These are phyloP conservation scores for Monosporascus sp. DNA, from an alignment of 2,329 filamentous ascomycete species.

Conservation along the genomic window DNA sequence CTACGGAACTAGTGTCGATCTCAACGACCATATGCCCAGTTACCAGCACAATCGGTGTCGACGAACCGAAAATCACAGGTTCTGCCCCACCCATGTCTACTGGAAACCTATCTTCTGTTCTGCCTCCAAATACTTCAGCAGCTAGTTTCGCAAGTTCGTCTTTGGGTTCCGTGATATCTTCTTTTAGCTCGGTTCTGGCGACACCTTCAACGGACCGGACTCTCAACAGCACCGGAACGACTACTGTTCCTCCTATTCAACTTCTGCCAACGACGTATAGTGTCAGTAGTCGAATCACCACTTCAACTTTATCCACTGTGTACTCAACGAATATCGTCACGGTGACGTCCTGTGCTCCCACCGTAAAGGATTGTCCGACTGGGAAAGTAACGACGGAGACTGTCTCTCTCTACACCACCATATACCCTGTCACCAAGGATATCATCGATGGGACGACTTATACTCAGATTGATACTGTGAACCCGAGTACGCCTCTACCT, in stretches of 20 bases:
- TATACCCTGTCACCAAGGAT: constrained; percentile 27
- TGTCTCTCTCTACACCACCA: constrained; percentile 25
- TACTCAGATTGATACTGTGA: constrained; percentile 7
- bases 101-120: constrained; percentile 3
- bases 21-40: constrained; percentile 20
- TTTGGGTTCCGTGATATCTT: constrained; percentile 8
- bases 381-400: constrained; percentile 25
- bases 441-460: constrained; percentile 24
- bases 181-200: constrained; percentile 6
- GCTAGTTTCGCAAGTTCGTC: constrained; percentile 7
- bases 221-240: neutral
- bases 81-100: constrained; percentile 2
- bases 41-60: constrained; percentile 5
- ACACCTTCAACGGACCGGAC: neutral
- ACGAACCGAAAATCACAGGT: neutral
- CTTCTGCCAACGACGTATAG: constrained; percentile 24
- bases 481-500: constrained; percentile 3
- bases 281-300: constrained; percentile 23
- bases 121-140: constrained; percentile 5
- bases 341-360: constrained; percentile 21
- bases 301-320: constrained; percentile 22
- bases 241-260: constrained; percentile 4
- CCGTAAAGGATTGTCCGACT: constrained; percentile 23
- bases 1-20: constrained; percentile 20
- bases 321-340: constrained; percentile 26